A percentile compares a stretch with the other conserved stretches of the same genome.
These are phyloP conservation scores for Galerina sulciceps DNA, from an alignment of 768 basidiomycete species.

Conservation along the genomic window DNA sequence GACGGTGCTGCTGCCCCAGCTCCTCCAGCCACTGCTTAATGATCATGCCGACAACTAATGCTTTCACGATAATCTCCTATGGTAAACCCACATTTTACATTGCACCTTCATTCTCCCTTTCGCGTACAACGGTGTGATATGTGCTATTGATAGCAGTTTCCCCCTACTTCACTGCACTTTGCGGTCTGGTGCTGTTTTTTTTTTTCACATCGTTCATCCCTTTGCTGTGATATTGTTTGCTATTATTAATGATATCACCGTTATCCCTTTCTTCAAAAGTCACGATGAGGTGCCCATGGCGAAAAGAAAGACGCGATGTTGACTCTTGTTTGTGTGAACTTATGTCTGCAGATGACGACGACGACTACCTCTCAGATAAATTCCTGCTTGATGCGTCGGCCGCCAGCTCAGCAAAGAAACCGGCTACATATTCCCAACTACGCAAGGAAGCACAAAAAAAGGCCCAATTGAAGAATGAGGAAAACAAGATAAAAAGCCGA, in stretches of 20 bases:
- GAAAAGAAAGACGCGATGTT: slow-evolving; percentile 16
- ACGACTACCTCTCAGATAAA: slow-evolving; percentile 90
- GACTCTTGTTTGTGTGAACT: slow-evolving; percentile 17
- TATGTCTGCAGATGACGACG: slow-evolving; percentile 70
- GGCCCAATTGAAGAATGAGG: slow-evolving; percentile 66
- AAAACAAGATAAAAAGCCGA: slow-evolving; percentile 65
- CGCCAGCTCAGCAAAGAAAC: slow-evolving; percentile 34
- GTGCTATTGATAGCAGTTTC: slow-evolving; percentile 26
- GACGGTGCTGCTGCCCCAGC: slow-evolving; percentile 28
- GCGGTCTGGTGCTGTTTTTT: slow-evolving; percentile 53
- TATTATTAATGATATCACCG: slow-evolving; percentile 33
- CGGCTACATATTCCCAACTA: slow-evolving; percentile 71
- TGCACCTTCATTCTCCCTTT: slow-evolving; percentile 23
- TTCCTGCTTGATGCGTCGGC: slow-evolving; percentile 56
- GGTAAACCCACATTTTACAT: slow-evolving; percentile 21
- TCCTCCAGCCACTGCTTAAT: slow-evolving; percentile 30
- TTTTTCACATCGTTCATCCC: slow-evolving; percentile 16
- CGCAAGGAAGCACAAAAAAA: slow-evolving; percentile 68
- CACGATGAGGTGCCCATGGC: not conserved
- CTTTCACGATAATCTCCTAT: slow-evolving; percentile 25
- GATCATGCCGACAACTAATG: slow-evolving; percentile 22
- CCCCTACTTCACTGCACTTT: slow-evolving; percentile 25
- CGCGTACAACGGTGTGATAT: slow-evolving; percentile 21
- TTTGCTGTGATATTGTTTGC: slow-evolving; percentile 34
- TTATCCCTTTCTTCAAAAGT: too few relatives aligned